Evolutionary conservation across 2,329 filamentous ascomycete genomes (phyloP).

Genomic region (Colletotrichum sublineola): DNA sequence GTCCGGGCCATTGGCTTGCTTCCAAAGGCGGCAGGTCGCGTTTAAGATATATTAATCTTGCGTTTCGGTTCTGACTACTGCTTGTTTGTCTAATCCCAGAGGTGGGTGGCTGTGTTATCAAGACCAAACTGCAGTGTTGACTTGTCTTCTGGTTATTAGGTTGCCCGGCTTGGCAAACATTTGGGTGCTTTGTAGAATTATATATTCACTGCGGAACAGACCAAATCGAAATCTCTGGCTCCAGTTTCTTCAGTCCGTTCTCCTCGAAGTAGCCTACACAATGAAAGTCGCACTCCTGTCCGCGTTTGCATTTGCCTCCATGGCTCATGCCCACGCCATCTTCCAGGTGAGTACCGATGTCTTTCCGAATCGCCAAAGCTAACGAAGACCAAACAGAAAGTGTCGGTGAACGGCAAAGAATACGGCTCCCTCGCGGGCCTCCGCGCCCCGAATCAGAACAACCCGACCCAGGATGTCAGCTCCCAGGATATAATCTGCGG

Average conservation of each 20-base stretch:
- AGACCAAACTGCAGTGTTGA: not conserved
- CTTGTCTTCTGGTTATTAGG: not conserved
- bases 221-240: fast-evolving
- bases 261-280: not conserved
- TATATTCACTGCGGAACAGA: not conserved
- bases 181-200: not conserved
- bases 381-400: not conserved
- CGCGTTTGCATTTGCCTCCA: not conserved
- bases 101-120: not conserved
- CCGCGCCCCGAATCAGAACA: slow-evolving; percentile 56
- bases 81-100: not conserved
- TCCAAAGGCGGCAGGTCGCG: not conserved
- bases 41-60: not conserved
- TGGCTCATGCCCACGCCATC: slow-evolving; percentile 32
- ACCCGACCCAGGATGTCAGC: slow-evolving; percentile 64
- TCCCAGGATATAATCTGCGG: slow-evolving; percentile 66
- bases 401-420: slow-evolving; percentile 39
- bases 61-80: not conserved
- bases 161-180: not conserved
- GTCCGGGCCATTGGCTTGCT: not conserved
- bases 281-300: slow-evolving; percentile 19
- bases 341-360: slow-evolving; percentile 20
- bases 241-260: not conserved
- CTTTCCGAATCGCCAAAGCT: not conserved
- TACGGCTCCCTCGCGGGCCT: slow-evolving; percentile 40